These are phyloP conservation scores for Magnusiomyces magnusii DNA, from an alignment of 1,139 yeast genomes.

Conservation along the genomic window DNA sequence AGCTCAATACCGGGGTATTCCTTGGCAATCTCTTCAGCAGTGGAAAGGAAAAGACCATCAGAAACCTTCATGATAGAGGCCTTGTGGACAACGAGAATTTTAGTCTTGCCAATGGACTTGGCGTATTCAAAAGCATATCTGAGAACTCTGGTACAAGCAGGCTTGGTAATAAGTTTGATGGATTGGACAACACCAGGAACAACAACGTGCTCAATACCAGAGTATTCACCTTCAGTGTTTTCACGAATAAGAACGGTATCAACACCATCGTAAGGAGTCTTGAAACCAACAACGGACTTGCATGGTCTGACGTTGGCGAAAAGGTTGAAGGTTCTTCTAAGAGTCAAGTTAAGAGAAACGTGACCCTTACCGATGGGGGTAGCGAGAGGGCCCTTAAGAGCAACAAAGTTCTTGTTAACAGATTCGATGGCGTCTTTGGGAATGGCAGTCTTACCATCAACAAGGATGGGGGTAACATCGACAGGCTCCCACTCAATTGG, in stretches of 20 bases:
- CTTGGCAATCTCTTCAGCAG: constrained; percentile 82
- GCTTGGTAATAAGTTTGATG: constrained; percentile 92
- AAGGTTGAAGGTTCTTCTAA: constrained; percentile 93
- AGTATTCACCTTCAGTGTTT: constrained; percentile 99
- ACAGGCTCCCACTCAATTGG: constrained; percentile 98
- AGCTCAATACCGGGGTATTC: constrained; percentile 87
- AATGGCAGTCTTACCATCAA: constrained; percentile 90
- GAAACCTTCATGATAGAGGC: constrained; percentile 97
- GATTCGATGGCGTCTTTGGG: constrained; percentile 90
- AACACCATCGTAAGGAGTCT: constrained; percentile 90
- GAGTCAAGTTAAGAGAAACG: constrained; percentile 92
- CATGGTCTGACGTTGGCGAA: constrained; percentile 99
- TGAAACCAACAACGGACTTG: constrained; percentile 84
- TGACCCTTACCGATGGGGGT: constrained; percentile 99
- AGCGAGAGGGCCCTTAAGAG: constrained; percentile 95
- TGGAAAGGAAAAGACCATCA: constrained; percentile 91
- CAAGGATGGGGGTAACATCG: constrained; percentile 88
- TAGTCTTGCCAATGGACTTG: constrained; percentile 77
- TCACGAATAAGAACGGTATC: constrained; percentile 96
- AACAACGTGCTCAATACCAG: constrained; percentile 97
- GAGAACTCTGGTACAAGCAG: constrained; percentile 93
- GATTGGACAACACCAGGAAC: constrained; percentile 99
- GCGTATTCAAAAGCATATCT: constrained; percentile 98
- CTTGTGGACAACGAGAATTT: constrained; percentile 93
- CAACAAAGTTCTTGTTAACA: constrained; percentile 86